Evolutionary conservation across 2,329 filamentous ascomycete species (phyloP).

Genomic region (Bipolaris gigantea): DNA sequence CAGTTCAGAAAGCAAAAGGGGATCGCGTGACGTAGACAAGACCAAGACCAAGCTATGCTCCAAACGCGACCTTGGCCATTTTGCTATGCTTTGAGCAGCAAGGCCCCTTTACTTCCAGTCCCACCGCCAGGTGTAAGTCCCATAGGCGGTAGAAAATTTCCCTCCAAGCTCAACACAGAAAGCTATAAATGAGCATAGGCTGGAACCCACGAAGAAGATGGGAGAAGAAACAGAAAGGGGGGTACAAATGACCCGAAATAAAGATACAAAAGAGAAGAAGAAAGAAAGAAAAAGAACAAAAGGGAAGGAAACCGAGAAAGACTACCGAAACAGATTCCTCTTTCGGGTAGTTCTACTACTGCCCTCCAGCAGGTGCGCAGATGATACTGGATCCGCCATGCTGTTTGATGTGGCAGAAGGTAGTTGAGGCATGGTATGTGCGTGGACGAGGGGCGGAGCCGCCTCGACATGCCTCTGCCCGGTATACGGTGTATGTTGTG

Average conservation of each 20-base stretch:
- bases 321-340: slow-evolving; percentile 23
- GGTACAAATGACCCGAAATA: not conserved
- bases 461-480: slow-evolving; percentile 19
- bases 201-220: not conserved
- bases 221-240: not conserved
- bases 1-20: too few species aligned
- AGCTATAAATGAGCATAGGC: too few species aligned
- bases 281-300: not conserved
- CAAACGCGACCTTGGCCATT: too few species aligned
- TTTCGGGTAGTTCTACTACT: slow-evolving; percentile 24
- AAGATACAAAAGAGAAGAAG: not conserved
- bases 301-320: not conserved
- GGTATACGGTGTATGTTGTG: slow-evolving; percentile 16
- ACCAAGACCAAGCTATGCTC: too few species aligned
- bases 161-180: too few species aligned
- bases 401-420: slow-evolving; percentile 5
- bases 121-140: too few species aligned
- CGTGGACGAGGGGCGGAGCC: slow-evolving; percentile 26
- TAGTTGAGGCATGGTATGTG: slow-evolving; percentile 36
- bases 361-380: slow-evolving; percentile 14
- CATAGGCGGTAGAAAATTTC: too few species aligned
- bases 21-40: too few species aligned
- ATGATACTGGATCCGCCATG: not conserved
- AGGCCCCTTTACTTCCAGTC: too few species aligned
- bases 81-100: too few species aligned